Base-by-base conservation (phyloP, 2,329 filamentous ascomycete genomes). In the Hypoxylon sp. region DNA sequence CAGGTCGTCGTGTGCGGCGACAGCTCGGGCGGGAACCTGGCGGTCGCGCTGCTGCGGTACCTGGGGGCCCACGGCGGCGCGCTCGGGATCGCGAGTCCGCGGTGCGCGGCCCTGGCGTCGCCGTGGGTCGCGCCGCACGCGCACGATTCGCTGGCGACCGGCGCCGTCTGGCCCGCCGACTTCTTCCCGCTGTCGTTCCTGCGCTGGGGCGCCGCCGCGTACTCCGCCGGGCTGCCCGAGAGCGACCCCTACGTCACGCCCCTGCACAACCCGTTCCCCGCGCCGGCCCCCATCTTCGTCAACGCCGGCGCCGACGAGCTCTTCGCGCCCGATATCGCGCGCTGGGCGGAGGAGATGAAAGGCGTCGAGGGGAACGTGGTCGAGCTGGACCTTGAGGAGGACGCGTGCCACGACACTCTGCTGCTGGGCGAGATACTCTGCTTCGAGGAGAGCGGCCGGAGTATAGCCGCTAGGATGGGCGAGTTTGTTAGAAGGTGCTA, bases 321-420 rank as follows among this genome's bases (percentile, higher is more conserved):
- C 2, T 67, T 78, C 35, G 70, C 71, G 61, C 56, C 71, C 9
- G 74, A 75, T 6, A 70, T 69, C 7, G 80, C 82, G 23, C 85
- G 81, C 69, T 90, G 88, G 88, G 82, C 88, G 40, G 84, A 60
- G 17, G 66, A 69, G 53, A 72, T 71, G 70, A n/a, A 33, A 3
- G 21, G 41, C 1, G 55, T 66, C 2, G 31, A 58, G 37, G 60
- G 63, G 4, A 70, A 70, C 31, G 37, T 40, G 9, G 18, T 81
- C 1, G 72, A 72, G 48, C 55, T 79, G 10, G 71, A 78, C 60
- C 68, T 78, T 2, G 77, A 78, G 62, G 62, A 74, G 43, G 58
- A 68, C 8, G 77, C 73, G 3, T 74, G 75, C 17, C 81, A 83
- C 64, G 81, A 83, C 67, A 76, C 81, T 5, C 55, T 81, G 15